phyloP scores from a whole-genome alignment of 2,329 filamentous ascomycete genomes.

The Colletotrichum costaricense region DNA sequence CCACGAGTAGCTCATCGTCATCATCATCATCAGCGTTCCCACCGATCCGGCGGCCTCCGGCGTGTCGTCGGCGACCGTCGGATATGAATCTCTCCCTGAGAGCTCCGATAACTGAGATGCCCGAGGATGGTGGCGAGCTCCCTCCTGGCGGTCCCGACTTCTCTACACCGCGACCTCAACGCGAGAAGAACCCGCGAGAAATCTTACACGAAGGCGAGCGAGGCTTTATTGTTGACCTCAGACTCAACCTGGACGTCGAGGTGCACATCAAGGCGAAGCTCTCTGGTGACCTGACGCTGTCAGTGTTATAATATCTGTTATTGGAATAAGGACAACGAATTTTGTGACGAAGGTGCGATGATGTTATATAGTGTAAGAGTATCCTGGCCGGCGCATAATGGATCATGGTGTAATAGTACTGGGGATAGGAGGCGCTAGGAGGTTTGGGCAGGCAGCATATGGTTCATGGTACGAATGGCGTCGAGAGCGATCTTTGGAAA shows the following conservation, averaged over 20 bases:
- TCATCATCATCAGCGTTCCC: slow-evolving; percentile 19
- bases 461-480: background rate
- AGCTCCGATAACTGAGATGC: slow-evolving; percentile 7
- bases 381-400: slow-evolving; percentile 3
- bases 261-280: slow-evolving; percentile 28
- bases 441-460: background rate
- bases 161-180: slow-evolving; percentile 11
- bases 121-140: slow-evolving; percentile 4
- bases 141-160: slow-evolving; percentile 25
- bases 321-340: background rate
- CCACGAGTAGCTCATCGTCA: slow-evolving; percentile 25
- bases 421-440: background rate
- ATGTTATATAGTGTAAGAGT: background rate
- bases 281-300: slow-evolving; percentile 29
- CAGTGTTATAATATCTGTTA: slow-evolving; percentile 10
- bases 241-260: slow-evolving; percentile 26
- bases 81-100: slow-evolving; percentile 21
- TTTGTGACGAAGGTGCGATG: background rate
- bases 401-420: slow-evolving; percentile 1
- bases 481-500: background rate
- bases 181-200: slow-evolving; percentile 28
- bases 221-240: slow-evolving; percentile 32
- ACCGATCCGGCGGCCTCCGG: slow-evolving; percentile 23
- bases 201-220: slow-evolving; percentile 28
- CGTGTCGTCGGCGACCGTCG: slow-evolving; percentile 11